Conservation (phyloP, 257 asterid genomes). For the Vinca minor region DNA sequence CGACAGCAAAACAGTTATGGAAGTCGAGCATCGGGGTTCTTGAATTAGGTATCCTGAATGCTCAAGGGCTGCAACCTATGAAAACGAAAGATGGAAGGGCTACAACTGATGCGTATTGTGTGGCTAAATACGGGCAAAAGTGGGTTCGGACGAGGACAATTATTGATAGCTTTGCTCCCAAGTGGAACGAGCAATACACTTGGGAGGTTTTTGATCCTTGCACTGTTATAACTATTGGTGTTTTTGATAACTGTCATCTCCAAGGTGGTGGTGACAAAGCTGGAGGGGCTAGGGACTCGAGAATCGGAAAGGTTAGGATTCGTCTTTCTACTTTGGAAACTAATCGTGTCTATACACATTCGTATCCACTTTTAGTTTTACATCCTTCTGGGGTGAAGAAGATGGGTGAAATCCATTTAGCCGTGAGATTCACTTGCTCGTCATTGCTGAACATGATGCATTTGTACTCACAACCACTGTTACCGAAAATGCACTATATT, state of each 20-base stretch:
- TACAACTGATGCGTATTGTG: conserved; percentile 47
- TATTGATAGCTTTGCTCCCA: conserved; percentile 40
- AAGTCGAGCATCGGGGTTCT: conserved; percentile 42
- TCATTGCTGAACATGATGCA: conserved; percentile 47
- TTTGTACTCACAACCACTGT: conserved; percentile 39
- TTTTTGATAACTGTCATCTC: conserved; percentile 42
- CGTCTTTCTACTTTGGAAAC: conserved; percentile 47
- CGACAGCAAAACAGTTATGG: conserved; percentile 44
- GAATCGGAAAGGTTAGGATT: conserved; percentile 46
- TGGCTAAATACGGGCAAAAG: conserved; percentile 45
- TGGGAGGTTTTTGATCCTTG: conserved; percentile 51
- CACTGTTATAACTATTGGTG: conserved; percentile 45
- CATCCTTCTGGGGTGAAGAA: conserved; percentile 45
- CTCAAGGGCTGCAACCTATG: conserved; percentile 41
- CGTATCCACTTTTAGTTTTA: conserved; percentile 40
- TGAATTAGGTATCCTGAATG: conserved; percentile 38
- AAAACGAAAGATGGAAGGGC: conserved; percentile 37
- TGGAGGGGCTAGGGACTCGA: conserved; percentile 34
- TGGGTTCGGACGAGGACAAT: conserved; percentile 49
- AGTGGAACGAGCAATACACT: conserved; percentile 47
- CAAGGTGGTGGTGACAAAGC: conserved; percentile 41
- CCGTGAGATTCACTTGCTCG: conserved; percentile 39
- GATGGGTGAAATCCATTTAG: conserved; percentile 49
- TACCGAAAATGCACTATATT: conserved; percentile 46
- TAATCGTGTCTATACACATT: conserved; percentile 42